Conservation (phyloP, 129 eudicot genomes). For the Chrysanthemum lavandulifolium region DNA sequence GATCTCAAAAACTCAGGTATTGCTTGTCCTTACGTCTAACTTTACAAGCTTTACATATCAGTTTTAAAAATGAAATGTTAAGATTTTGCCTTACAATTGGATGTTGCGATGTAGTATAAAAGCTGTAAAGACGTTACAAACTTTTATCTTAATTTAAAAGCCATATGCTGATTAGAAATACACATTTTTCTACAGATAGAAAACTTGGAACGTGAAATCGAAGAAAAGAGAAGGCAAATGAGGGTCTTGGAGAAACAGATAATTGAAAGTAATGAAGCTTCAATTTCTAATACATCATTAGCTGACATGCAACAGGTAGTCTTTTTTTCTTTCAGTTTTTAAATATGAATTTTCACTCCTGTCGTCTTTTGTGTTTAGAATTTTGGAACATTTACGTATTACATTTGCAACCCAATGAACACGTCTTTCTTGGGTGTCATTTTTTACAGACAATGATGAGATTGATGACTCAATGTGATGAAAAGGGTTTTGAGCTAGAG, state of each 20-base stretch:
- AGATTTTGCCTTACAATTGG: too few species aligned
- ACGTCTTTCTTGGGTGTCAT: conserved; percentile 19
- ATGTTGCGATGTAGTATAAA: too few species aligned
- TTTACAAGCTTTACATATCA: not conserved
- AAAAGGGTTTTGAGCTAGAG: conserved; percentile 92
- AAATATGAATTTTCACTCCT: not conserved
- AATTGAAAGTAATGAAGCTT: conserved; percentile 72
- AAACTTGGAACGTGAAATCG: conserved; percentile 77
- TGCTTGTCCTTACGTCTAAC: conserved; percentile 7
- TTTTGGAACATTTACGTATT: not conserved
- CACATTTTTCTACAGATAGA: conserved; percentile 53
- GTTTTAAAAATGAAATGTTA: not conserved
- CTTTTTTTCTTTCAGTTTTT: conserved; percentile 4
- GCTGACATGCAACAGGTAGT: conserved; percentile 93
- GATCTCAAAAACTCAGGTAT: conserved; percentile 63
- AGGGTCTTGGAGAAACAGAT: conserved; percentile 80
- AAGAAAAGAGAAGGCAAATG: conserved; percentile 86
- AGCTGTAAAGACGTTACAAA: too few species aligned
- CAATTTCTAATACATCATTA: conserved; percentile 78
- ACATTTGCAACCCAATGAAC: conserved; percentile 10
- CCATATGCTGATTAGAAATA: not conserved
- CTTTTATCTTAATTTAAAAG: conserved; percentile 6
- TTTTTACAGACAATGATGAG: conserved; percentile 67
- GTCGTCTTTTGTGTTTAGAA: conserved; percentile 4
- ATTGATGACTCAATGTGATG: conserved; percentile 89